Conservation (phyloP, 768 basidiomycete species). For the Panaeolus cyanescens region DNA sequence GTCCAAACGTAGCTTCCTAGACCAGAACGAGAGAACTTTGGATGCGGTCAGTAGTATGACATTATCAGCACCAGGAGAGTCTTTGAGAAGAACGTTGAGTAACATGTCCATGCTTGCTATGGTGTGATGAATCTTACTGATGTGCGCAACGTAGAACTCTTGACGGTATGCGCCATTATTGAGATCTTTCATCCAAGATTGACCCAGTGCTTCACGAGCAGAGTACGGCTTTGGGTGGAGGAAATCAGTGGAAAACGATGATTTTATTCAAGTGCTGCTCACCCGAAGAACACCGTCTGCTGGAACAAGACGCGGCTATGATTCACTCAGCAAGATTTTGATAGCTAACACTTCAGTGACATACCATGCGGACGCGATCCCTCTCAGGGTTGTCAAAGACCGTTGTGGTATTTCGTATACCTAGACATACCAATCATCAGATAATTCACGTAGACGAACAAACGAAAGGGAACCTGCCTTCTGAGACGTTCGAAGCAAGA, state of each 20-base stretch:
- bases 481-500: conserved; percentile 90
- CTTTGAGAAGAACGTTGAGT: conserved; percentile 33
- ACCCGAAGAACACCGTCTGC: conserved; percentile 88
- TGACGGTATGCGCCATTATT: conserved; percentile 85
- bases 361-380: conserved; percentile 81
- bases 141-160: conserved; percentile 90
- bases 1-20: conserved; percentile 78
- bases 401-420: conserved; percentile 97
- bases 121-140: conserved; percentile 57
- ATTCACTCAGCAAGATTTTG: conserved; percentile 4
- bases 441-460: background rate
- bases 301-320: conserved; percentile 81
- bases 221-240: conserved; percentile 71
- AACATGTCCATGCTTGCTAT: background rate
- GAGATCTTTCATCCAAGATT: conserved; percentile 96
- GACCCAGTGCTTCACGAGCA: conserved; percentile 87
- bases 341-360: conserved; percentile 21
- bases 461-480: conserved; percentile 54
- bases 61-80: conserved; percentile 78
- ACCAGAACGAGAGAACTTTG: conserved; percentile 82
- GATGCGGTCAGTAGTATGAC: conserved; percentile 79
- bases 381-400: conserved; percentile 93
- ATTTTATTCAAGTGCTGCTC: conserved; percentile 27
- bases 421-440: conserved; percentile 35
- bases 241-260: background rate